Conservation (phyloP, 495 filamentous ascomycete species). For the Xylaria acuta region DNA sequence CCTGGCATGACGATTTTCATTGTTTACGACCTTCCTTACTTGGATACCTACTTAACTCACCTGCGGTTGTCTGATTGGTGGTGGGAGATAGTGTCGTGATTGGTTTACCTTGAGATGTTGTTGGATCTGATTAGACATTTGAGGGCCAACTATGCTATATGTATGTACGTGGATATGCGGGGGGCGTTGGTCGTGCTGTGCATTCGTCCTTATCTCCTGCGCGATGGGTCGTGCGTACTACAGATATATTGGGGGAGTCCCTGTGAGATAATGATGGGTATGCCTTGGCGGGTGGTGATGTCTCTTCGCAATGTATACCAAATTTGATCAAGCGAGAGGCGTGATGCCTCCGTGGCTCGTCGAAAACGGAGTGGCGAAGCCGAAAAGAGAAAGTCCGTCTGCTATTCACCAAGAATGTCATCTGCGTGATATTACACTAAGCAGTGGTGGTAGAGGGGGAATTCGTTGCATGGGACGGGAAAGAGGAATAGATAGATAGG, state of each 20-base stretch:
- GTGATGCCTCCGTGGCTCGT: neutral
- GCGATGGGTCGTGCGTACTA: neutral
- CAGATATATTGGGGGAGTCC: neutral
- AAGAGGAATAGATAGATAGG: neutral
- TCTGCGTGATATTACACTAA: neutral
- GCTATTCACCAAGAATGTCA: neutral
- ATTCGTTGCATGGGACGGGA: neutral
- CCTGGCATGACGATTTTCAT: constrained; percentile 7
- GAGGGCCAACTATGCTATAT: neutral
- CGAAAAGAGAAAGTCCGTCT: neutral
- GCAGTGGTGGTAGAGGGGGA: neutral
- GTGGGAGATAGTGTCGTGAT: neutral
- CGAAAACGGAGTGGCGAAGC: neutral
- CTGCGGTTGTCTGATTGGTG: neutral
- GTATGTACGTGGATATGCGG: neutral
- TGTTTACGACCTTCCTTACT: constrained; percentile 13
- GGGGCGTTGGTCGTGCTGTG: neutral
- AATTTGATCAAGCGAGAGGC: neutral
- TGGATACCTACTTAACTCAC: neutral
- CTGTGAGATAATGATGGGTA: neutral
- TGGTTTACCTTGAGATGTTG: neutral
- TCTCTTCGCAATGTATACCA: neutral
- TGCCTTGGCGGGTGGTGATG: neutral
- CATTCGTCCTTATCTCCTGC: neutral
- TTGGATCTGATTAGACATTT: neutral